Conservation (phyloP, 2,329 filamentous ascomycete species). For the Ophiostoma angusticollis region DNA sequence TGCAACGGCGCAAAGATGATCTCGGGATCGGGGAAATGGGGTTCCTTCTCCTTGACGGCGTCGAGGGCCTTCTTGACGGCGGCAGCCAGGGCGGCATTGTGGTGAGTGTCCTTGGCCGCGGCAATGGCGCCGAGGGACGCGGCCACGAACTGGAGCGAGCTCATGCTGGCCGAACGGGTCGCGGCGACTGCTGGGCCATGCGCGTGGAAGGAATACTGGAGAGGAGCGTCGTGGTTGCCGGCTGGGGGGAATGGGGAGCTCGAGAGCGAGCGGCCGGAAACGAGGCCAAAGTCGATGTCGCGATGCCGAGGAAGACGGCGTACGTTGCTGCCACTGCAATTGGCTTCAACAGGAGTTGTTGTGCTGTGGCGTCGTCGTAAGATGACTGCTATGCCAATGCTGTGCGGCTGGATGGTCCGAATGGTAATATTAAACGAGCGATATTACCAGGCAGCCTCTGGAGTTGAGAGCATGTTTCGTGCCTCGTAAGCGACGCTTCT, state of each 20-base stretch:
- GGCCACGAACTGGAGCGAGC: conserved; percentile 91
- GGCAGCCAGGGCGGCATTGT: conserved; percentile 72
- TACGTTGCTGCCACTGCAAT: no score
- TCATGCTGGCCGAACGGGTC: conserved; percentile 49
- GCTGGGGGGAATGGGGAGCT: no score
- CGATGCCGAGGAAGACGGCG: not conserved
- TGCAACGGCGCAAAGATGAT: conserved; percentile 83
- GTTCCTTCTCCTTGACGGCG: conserved; percentile 75
- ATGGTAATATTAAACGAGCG: no score
- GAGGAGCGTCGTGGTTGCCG: no score
- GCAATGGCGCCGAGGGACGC: conserved; percentile 87
- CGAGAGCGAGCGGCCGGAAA: not conserved
- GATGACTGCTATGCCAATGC: no score
- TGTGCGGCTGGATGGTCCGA: no score
- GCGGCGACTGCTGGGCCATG: conserved; percentile 32
- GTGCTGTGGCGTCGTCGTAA: no score
- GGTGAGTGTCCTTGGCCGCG: conserved; percentile 78
- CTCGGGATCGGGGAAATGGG: conserved; percentile 75
- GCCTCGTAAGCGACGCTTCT: no score
- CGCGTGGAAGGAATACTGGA: conserved; percentile 16
- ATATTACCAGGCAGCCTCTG: no score
- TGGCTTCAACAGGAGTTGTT: no score
- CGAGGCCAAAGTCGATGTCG: not conserved
- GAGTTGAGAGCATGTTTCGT: no score
- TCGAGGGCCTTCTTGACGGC: conserved; percentile 68